These are phyloP conservation scores for Coemansia sp. DNA, from an alignment of 192 early-diverging fungal species.

Conservation along the genomic window DNA sequence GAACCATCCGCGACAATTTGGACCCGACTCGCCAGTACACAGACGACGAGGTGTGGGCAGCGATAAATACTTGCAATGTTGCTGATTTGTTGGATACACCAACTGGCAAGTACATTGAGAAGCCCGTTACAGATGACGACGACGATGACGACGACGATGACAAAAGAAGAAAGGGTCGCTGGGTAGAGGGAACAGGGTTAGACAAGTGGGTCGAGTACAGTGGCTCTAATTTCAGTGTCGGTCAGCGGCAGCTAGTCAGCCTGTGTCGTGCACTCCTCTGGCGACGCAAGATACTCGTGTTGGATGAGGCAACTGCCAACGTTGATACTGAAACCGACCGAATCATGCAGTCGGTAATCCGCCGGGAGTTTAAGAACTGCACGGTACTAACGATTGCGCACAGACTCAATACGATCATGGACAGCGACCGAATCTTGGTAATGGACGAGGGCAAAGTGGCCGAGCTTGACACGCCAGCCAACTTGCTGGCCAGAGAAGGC, in stretches of 20 bases:
- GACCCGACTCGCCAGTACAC: slow-evolving; percentile 61
- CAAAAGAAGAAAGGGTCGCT: neutral
- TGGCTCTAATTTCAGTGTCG: slow-evolving; percentile 71
- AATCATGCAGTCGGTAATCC: slow-evolving; percentile 65
- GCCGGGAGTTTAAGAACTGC: slow-evolving; percentile 30
- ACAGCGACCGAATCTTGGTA: slow-evolving; percentile 64
- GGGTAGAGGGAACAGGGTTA: slow-evolving; percentile 14
- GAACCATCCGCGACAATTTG: slow-evolving; percentile 70
- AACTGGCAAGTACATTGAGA: neutral
- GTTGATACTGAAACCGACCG: slow-evolving; percentile 59
- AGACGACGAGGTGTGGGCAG: slow-evolving; percentile 70
- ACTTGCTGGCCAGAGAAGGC: slow-evolving; percentile 7
- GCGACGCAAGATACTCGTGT: no score
- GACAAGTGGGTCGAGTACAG: slow-evolving; percentile 32
- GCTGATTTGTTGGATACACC: slow-evolving; percentile 35
- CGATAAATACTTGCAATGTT: slow-evolving; percentile 52
- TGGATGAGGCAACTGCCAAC: slow-evolving; percentile 10
- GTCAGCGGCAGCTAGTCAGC: slow-evolving; percentile 61
- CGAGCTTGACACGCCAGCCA: slow-evolving; percentile 30
- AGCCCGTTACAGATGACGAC: slow-evolving; percentile 1
- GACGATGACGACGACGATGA: slow-evolving; percentile 28
- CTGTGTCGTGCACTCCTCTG: no score
- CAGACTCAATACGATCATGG: slow-evolving; percentile 66
- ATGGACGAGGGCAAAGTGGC: slow-evolving; percentile 40
- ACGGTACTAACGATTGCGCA: slow-evolving; percentile 70